A percentile compares a stretch with the other conserved stretches of the same genome.
These are phyloP conservation scores for Venturiaceae sp. DNA, from an alignment of 2,329 filamentous ascomycete species.

Conservation along the genomic window DNA sequence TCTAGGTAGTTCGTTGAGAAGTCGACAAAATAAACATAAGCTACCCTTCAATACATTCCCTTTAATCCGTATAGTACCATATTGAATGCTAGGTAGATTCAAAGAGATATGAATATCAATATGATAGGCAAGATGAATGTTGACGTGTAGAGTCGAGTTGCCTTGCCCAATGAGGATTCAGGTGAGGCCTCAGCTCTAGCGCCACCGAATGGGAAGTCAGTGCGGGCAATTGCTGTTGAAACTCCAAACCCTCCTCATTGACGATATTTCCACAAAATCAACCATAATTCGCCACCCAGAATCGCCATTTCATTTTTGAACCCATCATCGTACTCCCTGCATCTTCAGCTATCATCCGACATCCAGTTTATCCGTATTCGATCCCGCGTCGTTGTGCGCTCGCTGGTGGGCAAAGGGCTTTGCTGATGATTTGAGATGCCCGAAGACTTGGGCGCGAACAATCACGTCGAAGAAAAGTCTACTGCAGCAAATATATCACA, in stretches of 20 bases:
- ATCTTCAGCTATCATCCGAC: neutral
- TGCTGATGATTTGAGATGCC: conserved; percentile 1
- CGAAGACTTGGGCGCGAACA: neutral
- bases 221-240: too few relatives aligned
- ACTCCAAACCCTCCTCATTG: neutral
- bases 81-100: too few relatives aligned
- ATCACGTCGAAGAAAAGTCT: conserved; percentile 1
- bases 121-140: too few relatives aligned
- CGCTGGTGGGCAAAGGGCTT: neutral
- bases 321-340: neutral
- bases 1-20: too few relatives aligned
- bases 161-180: too few relatives aligned
- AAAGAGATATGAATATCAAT: too few relatives aligned
- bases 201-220: neutral
- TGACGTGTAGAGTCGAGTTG: too few relatives aligned
- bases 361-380: neutral
- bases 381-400: neutral
- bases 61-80: too few relatives aligned
- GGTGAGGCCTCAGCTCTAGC: neutral
- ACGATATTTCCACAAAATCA: neutral
- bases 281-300: neutral
- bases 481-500: neutral
- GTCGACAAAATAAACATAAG: too few relatives aligned
- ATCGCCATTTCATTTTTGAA: neutral
- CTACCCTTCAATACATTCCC: too few relatives aligned